phyloP scores from a whole-genome alignment of 805 yeast species.

The Zygoascus bituminiphila region DNA sequence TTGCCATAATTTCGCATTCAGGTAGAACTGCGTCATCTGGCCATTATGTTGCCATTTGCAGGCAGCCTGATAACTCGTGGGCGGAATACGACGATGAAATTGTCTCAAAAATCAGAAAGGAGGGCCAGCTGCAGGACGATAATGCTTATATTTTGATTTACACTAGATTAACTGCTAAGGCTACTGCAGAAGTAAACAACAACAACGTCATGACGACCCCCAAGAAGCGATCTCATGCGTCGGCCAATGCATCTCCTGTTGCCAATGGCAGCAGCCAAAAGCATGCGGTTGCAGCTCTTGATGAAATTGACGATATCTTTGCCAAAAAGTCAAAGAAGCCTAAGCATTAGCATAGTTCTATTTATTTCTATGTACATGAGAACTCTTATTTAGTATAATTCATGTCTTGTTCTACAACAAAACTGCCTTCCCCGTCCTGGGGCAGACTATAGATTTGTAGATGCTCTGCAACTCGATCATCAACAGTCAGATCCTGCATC shows the following conservation, averaged over 20 bases:
- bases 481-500: conserved; percentile 67
- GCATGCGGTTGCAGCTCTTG: neutral
- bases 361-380: neutral
- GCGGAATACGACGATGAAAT: conserved; percentile 91
- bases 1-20: conserved; percentile 85
- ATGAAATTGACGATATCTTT: conserved; percentile 24
- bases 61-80: conserved; percentile 91
- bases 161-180: conserved; percentile 39
- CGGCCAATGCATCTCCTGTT: neutral
- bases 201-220: neutral
- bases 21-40: conserved; percentile 91
- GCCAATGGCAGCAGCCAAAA: neutral
- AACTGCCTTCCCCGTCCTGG: conserved; percentile 6
- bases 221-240: neutral
- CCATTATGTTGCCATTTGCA: conserved; percentile 84
- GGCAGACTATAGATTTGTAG: conserved; percentile 34
- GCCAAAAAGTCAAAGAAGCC: conserved; percentile 7
- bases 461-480: conserved; percentile 51
- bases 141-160: conserved; percentile 87
- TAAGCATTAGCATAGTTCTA: neutral
- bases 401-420: neutral
- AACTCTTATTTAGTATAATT: neutral
- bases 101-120: conserved; percentile 62
- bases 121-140: conserved; percentile 71
- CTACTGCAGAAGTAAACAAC: conserved; percentile 5